Conservation (phyloP, 2,329 filamentous ascomycete species). For the Leptographium flavum region DNA sequence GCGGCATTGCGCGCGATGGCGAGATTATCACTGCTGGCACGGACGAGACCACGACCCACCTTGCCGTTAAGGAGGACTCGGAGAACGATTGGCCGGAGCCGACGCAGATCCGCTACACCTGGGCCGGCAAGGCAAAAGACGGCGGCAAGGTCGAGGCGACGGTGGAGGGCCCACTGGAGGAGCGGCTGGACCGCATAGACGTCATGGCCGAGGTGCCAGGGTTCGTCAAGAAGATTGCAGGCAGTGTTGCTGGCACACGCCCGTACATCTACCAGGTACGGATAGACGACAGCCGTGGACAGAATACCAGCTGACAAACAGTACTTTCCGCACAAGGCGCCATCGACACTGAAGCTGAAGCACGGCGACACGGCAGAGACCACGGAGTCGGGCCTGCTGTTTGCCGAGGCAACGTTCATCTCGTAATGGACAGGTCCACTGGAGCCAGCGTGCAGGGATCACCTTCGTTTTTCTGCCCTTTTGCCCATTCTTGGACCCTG, state of each 20-base stretch:
- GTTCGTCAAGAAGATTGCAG: conserved; percentile 89
- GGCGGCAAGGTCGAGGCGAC: conserved; percentile 57
- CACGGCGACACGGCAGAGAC: conserved; percentile 63
- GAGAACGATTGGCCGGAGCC: conserved; percentile 87
- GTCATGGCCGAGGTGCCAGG: conserved; percentile 94
- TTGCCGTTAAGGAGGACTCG: conserved; percentile 52
- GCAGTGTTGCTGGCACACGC: conserved; percentile 76
- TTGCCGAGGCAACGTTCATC: conserved; percentile 94
- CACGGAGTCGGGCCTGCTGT: conserved; percentile 63
- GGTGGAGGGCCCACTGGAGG: conserved; percentile 54
- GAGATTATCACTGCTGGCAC: conserved; percentile 64
- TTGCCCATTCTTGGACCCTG: neutral
- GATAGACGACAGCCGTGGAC: neutral
- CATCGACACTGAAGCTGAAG: conserved; percentile 66
- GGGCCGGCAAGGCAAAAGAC: conserved; percentile 66
- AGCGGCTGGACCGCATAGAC: conserved; percentile 70
- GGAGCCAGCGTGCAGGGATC: neutral
- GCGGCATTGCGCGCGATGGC: conserved; percentile 66
- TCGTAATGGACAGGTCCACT: conserved; percentile 43
- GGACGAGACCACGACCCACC: conserved; percentile 53
- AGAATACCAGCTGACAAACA: conserved; percentile 21
- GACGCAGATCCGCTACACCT: conserved; percentile 56
- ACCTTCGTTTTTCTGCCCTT: neutral
- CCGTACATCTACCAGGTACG: conserved; percentile 94
- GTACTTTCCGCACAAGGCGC: conserved; percentile 53